Base-by-base conservation (phyloP, 495 filamentous ascomycete genomes). In the Geoglossum glabrum region DNA sequence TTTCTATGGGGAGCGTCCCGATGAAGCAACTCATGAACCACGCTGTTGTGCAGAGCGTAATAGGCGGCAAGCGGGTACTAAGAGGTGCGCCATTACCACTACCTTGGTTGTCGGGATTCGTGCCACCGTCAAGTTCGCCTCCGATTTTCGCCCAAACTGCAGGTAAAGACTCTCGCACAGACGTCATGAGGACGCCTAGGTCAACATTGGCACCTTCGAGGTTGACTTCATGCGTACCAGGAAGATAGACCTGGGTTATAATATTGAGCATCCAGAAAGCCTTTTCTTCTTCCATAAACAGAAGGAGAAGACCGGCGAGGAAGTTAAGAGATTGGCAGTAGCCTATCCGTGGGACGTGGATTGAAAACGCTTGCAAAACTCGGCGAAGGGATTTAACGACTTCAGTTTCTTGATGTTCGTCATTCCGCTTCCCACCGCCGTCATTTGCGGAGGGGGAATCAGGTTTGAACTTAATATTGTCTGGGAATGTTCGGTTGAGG, bases 21-120 rank as follows among this genome's bases (percentile, higher is more conserved):
- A 96, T 90, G 68, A 92, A 96, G 47, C 89, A 82, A 17, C 83
- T 88, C 92, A 98, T 98, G 68, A 98, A 93, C 92, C 92, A 98
- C n/a, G 88, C 83, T 1, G 90, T 95, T 64, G 90, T 83, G 60
- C 89, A 90, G 1, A 98, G 77, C 9, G 87, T 90, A 62, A 98
- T 89, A 11, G 92, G 86, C 0, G 92, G 92, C 8, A 95, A 72
- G 1, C 85, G 80, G 23, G 77, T 75, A 69, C 59, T 68, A 64
- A 43, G 62, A 58, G 21, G 60, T 36, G 30, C 54, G 15, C 28
- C 49, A 23, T 58, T 47, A 43, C 38, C 36, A 11, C 52, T 61
- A 23, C 61, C 31, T 26, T 62, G 57, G 28, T 64, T 69, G n/a
- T 49, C 70, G 3, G 49, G 49, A 67, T 13, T 62, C 46, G 72